Conservation (phyloP, 1,284 basidiomycete species). For the Pascua guehoae region DNA sequence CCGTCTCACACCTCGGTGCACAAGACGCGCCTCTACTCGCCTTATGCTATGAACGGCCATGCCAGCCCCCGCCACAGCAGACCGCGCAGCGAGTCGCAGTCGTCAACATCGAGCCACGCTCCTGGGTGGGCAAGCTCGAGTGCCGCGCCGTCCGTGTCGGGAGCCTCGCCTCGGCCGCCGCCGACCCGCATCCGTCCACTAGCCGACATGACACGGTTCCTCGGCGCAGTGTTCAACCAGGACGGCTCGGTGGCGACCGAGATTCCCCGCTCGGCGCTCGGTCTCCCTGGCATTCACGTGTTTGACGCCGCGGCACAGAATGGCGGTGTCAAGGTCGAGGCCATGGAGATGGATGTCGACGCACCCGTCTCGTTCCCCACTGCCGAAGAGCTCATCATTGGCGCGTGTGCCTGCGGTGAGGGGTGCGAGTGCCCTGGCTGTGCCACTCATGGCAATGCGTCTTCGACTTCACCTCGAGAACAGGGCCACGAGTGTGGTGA, state of each 20-base stretch:
- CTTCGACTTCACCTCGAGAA: constrained; percentile 8
- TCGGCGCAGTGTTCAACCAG: constrained; percentile 39
- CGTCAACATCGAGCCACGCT: constrained; percentile 6
- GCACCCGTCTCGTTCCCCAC: constrained; percentile 41
- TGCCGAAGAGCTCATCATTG: constrained; percentile 40
- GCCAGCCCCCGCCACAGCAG: constrained; percentile 25
- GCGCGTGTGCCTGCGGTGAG: constrained; percentile 48
- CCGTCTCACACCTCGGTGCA: constrained; percentile 46
- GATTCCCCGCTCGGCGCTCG: constrained; percentile 40
- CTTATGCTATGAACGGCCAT: constrained; percentile 37
- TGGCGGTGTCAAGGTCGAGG: constrained; percentile 33
- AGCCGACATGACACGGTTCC: constrained; percentile 38
- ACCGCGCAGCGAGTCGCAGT: constrained; percentile 14
- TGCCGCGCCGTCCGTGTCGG: background rate
- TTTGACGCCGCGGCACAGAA: constrained; percentile 37
- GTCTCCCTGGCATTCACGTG: constrained; percentile 39
- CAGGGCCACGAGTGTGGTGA: constrained; percentile 34
- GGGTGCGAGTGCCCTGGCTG: constrained; percentile 49
- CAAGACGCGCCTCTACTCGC: constrained; percentile 49
- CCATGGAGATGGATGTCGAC: constrained; percentile 35
- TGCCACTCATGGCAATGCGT: constrained; percentile 36
- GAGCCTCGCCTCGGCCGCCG: constrained; percentile 10
- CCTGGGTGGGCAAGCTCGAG: background rate
- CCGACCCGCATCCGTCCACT: constrained; percentile 29
- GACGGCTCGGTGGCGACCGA: constrained; percentile 34